phyloP scores from a whole-genome alignment of 2,329 filamentous ascomycete species.

The Calonectria multiphialidica region DNA sequence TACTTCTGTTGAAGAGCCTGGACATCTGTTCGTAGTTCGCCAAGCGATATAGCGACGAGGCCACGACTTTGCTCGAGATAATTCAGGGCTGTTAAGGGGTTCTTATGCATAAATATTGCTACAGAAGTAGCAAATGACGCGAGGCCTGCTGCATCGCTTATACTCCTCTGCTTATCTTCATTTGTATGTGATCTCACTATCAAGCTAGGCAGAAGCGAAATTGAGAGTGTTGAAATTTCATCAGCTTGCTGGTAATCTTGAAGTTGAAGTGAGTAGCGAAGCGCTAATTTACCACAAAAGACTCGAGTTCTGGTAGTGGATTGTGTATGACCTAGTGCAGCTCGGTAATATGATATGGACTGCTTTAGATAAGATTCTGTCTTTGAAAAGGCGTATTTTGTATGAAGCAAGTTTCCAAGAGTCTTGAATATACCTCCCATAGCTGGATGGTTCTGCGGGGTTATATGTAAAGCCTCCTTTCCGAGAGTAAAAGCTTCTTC shows the following conservation, averaged over 20 bases:
- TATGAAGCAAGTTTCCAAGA: not conserved
- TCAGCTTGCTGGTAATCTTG: not conserved
- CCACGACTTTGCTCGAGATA: conserved; percentile 14
- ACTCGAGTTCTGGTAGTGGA: not conserved
- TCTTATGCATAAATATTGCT: not conserved
- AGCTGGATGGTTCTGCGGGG: not conserved
- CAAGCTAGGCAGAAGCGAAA: not conserved
- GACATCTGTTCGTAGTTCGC: conserved; percentile 8
- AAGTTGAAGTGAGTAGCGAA: not conserved
- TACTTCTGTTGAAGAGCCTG: not conserved
- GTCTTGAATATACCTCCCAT: not conserved
- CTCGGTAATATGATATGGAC: not conserved
- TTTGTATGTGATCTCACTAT: not conserved
- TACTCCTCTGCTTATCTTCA: not conserved
- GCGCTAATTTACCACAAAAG: not conserved
- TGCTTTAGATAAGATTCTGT: not conserved
- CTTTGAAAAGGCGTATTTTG: too few relatives aligned
- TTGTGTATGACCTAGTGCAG: not conserved
- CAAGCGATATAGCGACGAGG: not conserved
- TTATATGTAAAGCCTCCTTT: not conserved
- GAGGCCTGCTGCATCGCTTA: not conserved
- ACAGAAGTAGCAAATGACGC: not conserved
- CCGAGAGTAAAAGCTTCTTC: not conserved
- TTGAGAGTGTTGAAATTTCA: not conserved
- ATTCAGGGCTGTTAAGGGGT: not conserved